Evolutionary conservation across 164 flowering plant species (phyloP).

Genomic region (Berberis thunbergii): DNA sequence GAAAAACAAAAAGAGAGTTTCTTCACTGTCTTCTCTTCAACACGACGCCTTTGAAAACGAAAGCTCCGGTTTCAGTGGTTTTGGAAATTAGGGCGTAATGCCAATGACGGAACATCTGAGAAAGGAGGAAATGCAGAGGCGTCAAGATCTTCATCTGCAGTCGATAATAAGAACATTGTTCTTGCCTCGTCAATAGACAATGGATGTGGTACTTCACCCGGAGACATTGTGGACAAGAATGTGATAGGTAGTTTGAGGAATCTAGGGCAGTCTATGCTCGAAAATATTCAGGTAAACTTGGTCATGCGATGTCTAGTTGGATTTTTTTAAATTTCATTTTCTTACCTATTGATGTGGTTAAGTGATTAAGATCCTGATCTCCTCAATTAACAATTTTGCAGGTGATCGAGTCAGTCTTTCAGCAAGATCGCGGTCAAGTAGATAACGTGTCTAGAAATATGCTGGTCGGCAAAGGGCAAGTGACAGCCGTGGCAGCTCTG

Average conservation of each 20-base stretch:
- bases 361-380: too few species aligned
- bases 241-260: slow-evolving; percentile 51
- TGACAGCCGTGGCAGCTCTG: slow-evolving; percentile 74
- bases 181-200: slow-evolving; percentile 9
- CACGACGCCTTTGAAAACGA: slow-evolving; percentile 13
- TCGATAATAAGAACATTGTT: slow-evolving; percentile 8
- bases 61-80: slow-evolving; percentile 73
- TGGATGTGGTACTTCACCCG: slow-evolving; percentile 6
- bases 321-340: too few species aligned
- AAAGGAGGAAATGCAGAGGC: slow-evolving; percentile 23
- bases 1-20: too few species aligned
- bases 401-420: slow-evolving; percentile 87
- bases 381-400: too few species aligned
- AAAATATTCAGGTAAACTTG: slow-evolving; percentile 78
- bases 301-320: too few species aligned
- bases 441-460: slow-evolving; percentile 53
- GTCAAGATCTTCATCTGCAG: slow-evolving; percentile 8
- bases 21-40: too few species aligned
- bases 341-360: too few species aligned
- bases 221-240: slow-evolving; percentile 54
- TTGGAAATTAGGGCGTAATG: slow-evolving; percentile 69
- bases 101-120: slow-evolving; percentile 42
- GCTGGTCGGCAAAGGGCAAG: slow-evolving; percentile 70
- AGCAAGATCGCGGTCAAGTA: slow-evolving; percentile 55
- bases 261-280: slow-evolving; percentile 91